Base-by-base conservation (phyloP, 371 early-diverging fungal species). In the Circinella minor region DNA sequence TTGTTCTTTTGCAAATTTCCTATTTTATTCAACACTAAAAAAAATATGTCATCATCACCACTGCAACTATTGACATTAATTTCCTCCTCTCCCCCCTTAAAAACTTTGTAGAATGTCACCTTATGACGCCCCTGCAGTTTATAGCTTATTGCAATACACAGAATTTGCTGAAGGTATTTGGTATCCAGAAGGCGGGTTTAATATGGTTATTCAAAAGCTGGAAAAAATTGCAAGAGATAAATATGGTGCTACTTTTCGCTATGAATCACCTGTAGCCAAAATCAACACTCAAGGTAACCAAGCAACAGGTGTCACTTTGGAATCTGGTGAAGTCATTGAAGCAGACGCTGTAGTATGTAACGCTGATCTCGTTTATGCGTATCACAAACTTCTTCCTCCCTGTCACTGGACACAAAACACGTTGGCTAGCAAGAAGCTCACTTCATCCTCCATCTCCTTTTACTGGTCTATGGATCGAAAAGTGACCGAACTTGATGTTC, bases 121-220 rank as follows among this genome's bases (percentile, higher is more conserved):
- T 47, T 90, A 80, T 72, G 89, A 90, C 67, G 88, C 89, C 15
- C 89, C 90, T 5, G 90, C 84, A 15, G 87, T 88, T 4, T 90
- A 89, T 65, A 86, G 80, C 68, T 70, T 90, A 51, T 69, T 90
- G 20, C 84, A 84, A 55, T 90, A 86, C 69, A 86, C 90, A 0
- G 90, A 90, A 62, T 82, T 87, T 65, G 84, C 89, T 13, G 89
- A 88, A 72, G 88, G 88, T 55, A 86, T 90, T 54, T 88, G 85
- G 85, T 90, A 90, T 73, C 90, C 89, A 15, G 79, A 77, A 6
- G 90, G 90, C 46, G 90, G 90, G 1, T 90, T 89, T 74, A 82
- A 90, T 70, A 78, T 68, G 70, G 86, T 90, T 4, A 78, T 88
- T n/a, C 80, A 83, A 48, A 75, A 77, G 37, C 63, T 90, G 20